Evolutionary conservation across 1,139 yeast genomes (phyloP).

Genomic region (Blastobotrys arbuscula): DNA sequence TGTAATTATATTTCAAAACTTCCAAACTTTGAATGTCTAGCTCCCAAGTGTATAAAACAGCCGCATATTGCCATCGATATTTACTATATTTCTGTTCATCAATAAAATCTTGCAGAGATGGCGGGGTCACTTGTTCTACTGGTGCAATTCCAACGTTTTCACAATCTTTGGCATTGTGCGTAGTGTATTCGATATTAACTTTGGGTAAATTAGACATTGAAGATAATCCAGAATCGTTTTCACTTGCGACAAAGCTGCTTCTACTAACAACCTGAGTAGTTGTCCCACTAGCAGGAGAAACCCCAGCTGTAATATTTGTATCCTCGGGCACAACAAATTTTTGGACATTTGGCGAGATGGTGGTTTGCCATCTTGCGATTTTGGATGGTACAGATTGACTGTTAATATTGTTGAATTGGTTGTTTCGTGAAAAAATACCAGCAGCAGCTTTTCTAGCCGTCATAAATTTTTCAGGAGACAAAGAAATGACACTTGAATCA

Average conservation of each 20-base stretch:
- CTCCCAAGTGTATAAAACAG: constrained; percentile 79
- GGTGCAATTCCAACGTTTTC: constrained; percentile 3
- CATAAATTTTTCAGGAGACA: constrained; percentile 26
- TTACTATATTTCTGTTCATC: constrained; percentile 42
- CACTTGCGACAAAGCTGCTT: constrained; percentile 20
- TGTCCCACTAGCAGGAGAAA: not conserved
- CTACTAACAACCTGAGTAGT: constrained; percentile 19
- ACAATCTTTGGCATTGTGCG: constrained; percentile 49
- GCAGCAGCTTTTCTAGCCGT: constrained; percentile 26
- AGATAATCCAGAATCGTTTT: not conserved
- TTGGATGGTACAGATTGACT: not conserved
- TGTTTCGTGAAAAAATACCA: constrained; percentile 25
- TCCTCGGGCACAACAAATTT: not conserved
- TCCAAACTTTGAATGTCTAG: constrained; percentile 71
- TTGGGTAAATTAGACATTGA: constrained; percentile 17
- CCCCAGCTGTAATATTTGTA: not conserved
- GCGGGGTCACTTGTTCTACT: not conserved
- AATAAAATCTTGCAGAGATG: constrained; percentile 41
- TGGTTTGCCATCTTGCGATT: not conserved
- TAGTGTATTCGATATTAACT: constrained; percentile 46
- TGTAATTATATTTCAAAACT: constrained; percentile 62
- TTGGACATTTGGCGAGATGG: not conserved
- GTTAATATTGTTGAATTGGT: not conserved
- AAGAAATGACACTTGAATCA: constrained; percentile 19
- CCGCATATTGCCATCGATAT: constrained; percentile 72